Evolutionary conservation across 176 grass and related monocot genomes (phyloP), one percentile per base, ranked within the genome.

Genomic region (Metroxylon sagu): DNA sequence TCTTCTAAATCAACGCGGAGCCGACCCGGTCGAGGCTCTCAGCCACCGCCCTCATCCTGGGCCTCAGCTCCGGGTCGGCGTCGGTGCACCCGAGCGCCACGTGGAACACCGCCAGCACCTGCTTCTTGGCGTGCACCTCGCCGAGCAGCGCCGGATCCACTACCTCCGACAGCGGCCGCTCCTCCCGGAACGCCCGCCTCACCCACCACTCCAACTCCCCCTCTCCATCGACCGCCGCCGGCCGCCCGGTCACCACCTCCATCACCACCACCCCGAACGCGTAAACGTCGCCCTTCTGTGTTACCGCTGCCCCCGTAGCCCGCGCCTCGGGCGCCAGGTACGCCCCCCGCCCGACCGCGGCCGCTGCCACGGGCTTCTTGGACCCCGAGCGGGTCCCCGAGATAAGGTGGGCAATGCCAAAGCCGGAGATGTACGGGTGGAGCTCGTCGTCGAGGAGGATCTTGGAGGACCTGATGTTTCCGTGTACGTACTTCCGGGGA

Each of bases 81-180:
- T 98, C 93, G n/a, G 88, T 83, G 73, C 93, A 98, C 25, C 93
- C 87, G 10, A 98, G 93, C 16, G 93, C 87, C 53, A 98, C 84
- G 51, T 98, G 93, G 82, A 98, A 98, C 6, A 98, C 81, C 16
- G 81, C 79, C 52, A 98, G 87, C 35, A 98, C 93, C 78, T 92
- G 87, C 76, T 88, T 88, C 84, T 98, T 98, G 66, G 93, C 93
- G 65, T 92, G 87, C 70, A 92, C 87, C 75, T 98, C 93, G 68
- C 80, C 81, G 25, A 98, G 80, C 76, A 98, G 59, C 48, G 84
- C 62, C 17, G 93, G 93, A 79, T 98, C 93, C 26, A 98, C 93
- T 49, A 98, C 87, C 79, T 98, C 93, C 63, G 84, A 92, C 59
- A 98, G 80, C 8, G 93, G 93, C 60, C 87, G 79, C 70, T 98